A percentile compares a stretch with the other conserved stretches of the same genome.
These are phyloP conservation scores for Chaetoscypha palmicola DNA, from an alignment of 2,329 filamentous ascomycete genomes.

Conservation along the genomic window DNA sequence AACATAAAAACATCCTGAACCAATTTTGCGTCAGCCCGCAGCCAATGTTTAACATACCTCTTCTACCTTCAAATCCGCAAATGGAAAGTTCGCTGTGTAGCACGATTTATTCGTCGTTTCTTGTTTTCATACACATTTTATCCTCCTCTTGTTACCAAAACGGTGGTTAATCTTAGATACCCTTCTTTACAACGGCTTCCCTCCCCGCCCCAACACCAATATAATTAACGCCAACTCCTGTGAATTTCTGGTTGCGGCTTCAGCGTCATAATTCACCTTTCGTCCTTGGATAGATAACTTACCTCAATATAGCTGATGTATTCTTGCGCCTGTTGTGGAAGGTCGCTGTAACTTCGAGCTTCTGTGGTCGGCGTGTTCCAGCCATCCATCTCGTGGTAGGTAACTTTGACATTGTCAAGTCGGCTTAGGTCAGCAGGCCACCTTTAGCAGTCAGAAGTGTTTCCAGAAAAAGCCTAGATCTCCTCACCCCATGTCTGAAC, in stretches of 20 bases:
- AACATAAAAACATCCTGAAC: too few species aligned
- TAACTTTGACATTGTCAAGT: constrained; percentile 53
- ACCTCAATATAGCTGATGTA: constrained; percentile 61
- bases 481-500: constrained; percentile 4
- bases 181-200: constrained; percentile 50
- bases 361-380: constrained; percentile 59
- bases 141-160: too few species aligned
- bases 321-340: constrained; percentile 56
- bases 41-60: too few species aligned
- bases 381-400: constrained; percentile 62
- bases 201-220: constrained; percentile 61
- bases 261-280: neutral
- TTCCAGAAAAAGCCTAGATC: neutral
- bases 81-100: too few species aligned
- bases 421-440: constrained; percentile 46
- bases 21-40: too few species aligned
- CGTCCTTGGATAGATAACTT: neutral
- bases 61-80: too few species aligned
- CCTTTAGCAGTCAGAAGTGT: neutral
- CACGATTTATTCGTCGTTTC: too few species aligned
- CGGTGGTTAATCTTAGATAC: too few species aligned
- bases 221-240: constrained; percentile 44
- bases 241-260: neutral
- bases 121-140: too few species aligned
- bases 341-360: constrained; percentile 51